A percentile compares a stretch with the other conserved stretches of the same genome.
phyloP scores from a whole-genome alignment of 129 eudicot genomes.

The Deinandra increscens region DNA sequence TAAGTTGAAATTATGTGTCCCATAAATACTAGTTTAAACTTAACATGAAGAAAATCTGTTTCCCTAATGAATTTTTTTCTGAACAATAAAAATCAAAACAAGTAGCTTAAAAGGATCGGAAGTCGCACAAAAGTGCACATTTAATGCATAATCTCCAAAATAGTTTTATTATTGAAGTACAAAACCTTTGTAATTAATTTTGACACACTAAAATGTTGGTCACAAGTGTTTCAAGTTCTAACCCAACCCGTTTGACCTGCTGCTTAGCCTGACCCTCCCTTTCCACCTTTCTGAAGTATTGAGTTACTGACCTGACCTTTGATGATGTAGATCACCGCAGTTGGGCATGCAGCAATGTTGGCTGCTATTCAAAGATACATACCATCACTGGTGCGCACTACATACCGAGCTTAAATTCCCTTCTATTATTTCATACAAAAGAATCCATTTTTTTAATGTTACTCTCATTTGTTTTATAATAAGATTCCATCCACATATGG shows the following conservation, averaged over 20 bases:
- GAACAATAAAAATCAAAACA: no score
- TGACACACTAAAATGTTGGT: background rate
- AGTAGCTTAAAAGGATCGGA: background rate
- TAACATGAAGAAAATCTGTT: no score
- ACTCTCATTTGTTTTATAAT: conserved; percentile 21
- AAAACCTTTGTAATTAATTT: background rate
- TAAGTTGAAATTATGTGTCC: no score
- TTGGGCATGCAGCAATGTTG: conserved; percentile 98
- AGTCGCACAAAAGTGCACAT: background rate
- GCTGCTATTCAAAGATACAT: conserved; percentile 94
- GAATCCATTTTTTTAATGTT: background rate
- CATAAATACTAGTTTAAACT: no score
- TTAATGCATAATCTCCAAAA: background rate
- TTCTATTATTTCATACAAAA: conserved; percentile 22
- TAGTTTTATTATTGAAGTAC: background rate
- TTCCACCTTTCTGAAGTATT: background rate
- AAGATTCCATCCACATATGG: conserved; percentile 98
- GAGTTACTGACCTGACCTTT: background rate
- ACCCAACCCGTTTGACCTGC: background rate
- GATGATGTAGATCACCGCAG: conserved; percentile 81
- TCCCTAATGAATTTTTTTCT: background rate
- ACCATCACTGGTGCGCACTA: conserved; percentile 72
- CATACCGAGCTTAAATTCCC: conserved; percentile 14
- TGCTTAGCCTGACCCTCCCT: background rate
- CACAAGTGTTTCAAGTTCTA: background rate